Conservation (phyloP, 768 basidiomycete species). For the Solioccasus polychromus region DNA sequence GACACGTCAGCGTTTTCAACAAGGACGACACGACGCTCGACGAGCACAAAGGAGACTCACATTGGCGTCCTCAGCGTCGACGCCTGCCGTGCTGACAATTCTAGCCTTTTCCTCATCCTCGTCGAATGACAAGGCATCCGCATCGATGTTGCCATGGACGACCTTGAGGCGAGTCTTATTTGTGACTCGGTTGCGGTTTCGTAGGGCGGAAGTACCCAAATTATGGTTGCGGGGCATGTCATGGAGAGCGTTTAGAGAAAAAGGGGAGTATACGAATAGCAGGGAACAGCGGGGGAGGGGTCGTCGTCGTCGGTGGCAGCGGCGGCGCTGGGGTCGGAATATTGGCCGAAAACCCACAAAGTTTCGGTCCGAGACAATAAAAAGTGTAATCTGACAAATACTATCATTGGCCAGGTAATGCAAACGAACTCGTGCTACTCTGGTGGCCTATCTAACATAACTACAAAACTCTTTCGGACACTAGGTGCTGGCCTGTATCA, state of each 20-base stretch:
- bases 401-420: no score
- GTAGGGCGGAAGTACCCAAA: conserved; percentile 72
- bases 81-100: conserved; percentile 79
- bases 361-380: conserved; percentile 53
- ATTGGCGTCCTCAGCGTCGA: conserved; percentile 91
- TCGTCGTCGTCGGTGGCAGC: conserved; percentile 49
- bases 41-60: conserved; percentile 54
- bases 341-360: conserved; percentile 59
- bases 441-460: no score
- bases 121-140: conserved; percentile 74
- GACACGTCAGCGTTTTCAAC: conserved; percentile 45
- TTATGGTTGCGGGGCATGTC: conserved; percentile 84
- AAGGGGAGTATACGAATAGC: conserved; percentile 38
- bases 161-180: conserved; percentile 90
- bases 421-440: no score
- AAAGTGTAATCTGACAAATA: conserved; percentile 31
- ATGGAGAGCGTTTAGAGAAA: conserved; percentile 53
- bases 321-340: conserved; percentile 59
- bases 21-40: conserved; percentile 37
- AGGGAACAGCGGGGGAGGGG: conserved; percentile 26
- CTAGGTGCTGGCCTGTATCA: no score
- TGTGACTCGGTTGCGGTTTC: conserved; percentile 88
- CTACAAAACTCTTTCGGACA: no score
- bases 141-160: conserved; percentile 77
- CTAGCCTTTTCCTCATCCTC: conserved; percentile 86